These are phyloP conservation scores for Mucor piriformis DNA, from an alignment of 371 early-diverging fungal genomes.

Conservation along the genomic window DNA sequence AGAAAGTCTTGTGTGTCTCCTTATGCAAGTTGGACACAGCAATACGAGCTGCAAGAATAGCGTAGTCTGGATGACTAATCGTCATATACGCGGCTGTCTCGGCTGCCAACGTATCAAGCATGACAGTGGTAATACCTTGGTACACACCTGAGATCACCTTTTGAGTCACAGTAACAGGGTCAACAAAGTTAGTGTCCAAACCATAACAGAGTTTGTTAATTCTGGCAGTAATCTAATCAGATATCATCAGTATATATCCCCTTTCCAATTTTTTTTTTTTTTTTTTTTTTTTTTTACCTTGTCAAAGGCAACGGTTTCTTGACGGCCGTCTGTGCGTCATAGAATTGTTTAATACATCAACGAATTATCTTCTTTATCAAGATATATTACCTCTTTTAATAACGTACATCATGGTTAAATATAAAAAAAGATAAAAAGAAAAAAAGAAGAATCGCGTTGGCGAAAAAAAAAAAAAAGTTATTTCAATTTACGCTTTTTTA, in stretches of 20 bases:
- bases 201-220: conserved; percentile 94
- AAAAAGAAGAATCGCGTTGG: not conserved
- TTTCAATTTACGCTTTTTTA: not conserved
- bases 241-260: not conserved
- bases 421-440: not conserved
- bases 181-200: conserved; percentile 89
- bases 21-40: conserved; percentile 97
- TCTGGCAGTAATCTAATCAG: conserved; percentile 77
- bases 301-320: conserved; percentile 84
- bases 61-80: conserved; percentile 98
- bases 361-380: too few species aligned
- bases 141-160: conserved; percentile 97
- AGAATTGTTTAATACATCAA: not conserved
- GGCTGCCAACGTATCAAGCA: conserved; percentile 96
- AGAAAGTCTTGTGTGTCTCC: conserved; percentile 93
- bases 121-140: conserved; percentile 94
- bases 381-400: conserved; percentile 58
- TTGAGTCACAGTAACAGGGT: conserved; percentile 90
- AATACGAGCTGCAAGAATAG: conserved; percentile 96
- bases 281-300: conserved; percentile 49
- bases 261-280: not conserved
- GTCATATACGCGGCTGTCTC: conserved; percentile 98
- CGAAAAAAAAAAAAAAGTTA: not conserved
- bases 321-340: conserved; percentile 68
- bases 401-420: conserved; percentile 61